Conservation (phyloP, 139 green algal species). For the Auxenochlorella pyrenoidosa region DNA sequence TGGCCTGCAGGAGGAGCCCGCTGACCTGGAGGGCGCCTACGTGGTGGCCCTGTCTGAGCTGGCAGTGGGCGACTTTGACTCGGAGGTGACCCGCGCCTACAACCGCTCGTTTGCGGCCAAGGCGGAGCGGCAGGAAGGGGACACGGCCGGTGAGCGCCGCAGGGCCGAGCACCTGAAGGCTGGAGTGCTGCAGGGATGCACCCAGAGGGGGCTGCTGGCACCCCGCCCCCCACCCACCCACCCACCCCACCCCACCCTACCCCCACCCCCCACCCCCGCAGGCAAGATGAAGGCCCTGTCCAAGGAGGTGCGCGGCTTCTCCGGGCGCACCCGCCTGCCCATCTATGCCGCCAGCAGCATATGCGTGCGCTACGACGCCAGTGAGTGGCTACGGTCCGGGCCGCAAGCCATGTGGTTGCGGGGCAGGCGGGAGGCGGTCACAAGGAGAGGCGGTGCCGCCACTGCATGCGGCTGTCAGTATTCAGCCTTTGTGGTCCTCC, state of each 20-base stretch:
- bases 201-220: too few species aligned
- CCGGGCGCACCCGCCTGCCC: constrained; percentile 58
- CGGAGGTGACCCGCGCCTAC: constrained; percentile 59
- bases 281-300: constrained; percentile 72
- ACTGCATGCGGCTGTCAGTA: too few species aligned
- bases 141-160: background rate
- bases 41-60: constrained; percentile 50
- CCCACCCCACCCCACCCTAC: background rate
- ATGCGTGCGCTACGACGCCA: constrained; percentile 60
- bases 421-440: too few species aligned
- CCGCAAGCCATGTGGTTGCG: too few species aligned
- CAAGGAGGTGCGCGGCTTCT: constrained; percentile 70
- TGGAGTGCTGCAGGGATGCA: too few species aligned
- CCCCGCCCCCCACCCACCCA: background rate
- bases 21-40: constrained; percentile 62
- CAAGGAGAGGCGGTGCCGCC: too few species aligned
- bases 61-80: constrained; percentile 67
- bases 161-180: background rate
- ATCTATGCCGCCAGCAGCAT: constrained; percentile 65
- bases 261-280: background rate
- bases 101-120: constrained; percentile 63
- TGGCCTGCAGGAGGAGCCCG: constrained; percentile 20
- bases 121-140: constrained; percentile 50
- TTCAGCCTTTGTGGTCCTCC: too few species aligned
- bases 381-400: too few species aligned